Base-by-base conservation (phyloP, 2,329 filamentous ascomycete genomes). In the Pyrenophora teres region DNA sequence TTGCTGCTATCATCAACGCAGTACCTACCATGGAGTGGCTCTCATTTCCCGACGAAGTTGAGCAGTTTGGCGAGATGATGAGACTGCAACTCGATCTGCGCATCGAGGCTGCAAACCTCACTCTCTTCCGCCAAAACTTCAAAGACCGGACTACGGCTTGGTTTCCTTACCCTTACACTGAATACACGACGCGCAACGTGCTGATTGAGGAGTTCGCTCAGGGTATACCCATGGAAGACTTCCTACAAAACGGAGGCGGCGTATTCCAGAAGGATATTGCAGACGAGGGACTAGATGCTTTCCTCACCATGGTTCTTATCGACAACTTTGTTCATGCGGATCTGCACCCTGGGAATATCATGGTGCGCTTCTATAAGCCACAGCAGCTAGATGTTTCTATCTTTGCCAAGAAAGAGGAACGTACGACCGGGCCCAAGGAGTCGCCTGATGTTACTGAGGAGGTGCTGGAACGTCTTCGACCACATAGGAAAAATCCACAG, bases 301-400 rank as follows among this genome's bases (percentile, higher is more conserved):
- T 99, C 74, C 77, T 99, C 42, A 90, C 92, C 66, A 99, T 99
- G 94, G 79, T 99, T 13, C 81, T 99, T 10, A 87, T 99, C 33
- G 94, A 99, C 74, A 99, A 99, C 72, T 99, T 99, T 72, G 87
- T 97, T 21, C 94, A 99, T 69, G 93, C 94, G 4, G 94, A 99
- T 70, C 78, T 99, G 25, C 94, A 99, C 70, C 94, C 94, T 0
- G 94, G 94, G 21, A 99, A 99, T 72, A 97, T 99, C 76, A 97
- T 99, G 92, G 93, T 99, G 40, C 91, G 95, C 57, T 99, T 99
- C 78, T 97, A 97, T 75, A 87, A 93, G 66, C 86, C 92, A 0
- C 85, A 86, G 12, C 82, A 87, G 55, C 83, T 93, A 0, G 84
- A 88, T 41, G 77, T 95, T 1, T 78, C 80, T 18, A 76, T 87